Conservation (phyloP, 2,329 filamentous ascomycete species). For the Elsinoe australis region DNA sequence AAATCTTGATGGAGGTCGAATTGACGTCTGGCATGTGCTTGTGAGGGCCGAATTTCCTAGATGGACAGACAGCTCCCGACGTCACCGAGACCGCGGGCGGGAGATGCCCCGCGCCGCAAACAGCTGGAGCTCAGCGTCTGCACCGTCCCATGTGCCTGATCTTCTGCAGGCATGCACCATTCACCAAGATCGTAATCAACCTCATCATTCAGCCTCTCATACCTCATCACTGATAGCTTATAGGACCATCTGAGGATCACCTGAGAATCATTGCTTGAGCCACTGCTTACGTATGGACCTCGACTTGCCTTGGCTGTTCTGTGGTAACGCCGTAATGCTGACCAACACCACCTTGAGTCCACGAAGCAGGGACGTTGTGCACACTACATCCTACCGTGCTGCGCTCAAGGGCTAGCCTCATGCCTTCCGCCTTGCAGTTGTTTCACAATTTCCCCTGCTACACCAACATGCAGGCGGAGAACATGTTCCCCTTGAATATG, state of each 20-base stretch:
- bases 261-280: too few relatives aligned
- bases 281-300: conserved; percentile 13
- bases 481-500: conserved; percentile 11
- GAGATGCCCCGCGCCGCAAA: too few relatives aligned
- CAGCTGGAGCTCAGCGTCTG: too few relatives aligned
- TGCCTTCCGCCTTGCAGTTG: background rate
- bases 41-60: background rate
- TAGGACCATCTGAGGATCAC: too few relatives aligned
- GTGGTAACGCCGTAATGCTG: conserved; percentile 3
- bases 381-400: background rate
- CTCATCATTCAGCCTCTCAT: too few relatives aligned
- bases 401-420: background rate
- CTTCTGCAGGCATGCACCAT: too few relatives aligned
- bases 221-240: too few relatives aligned
- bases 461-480: background rate
- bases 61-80: conserved; percentile 2
- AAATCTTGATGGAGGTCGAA: too few relatives aligned
- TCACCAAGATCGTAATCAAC: too few relatives aligned
- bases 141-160: too few relatives aligned
- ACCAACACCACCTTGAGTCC: conserved; percentile 4
- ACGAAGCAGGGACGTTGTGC: conserved; percentile 6
- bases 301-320: conserved; percentile 5
- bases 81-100: too few relatives aligned
- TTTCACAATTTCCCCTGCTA: conserved; percentile 4
- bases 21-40: conserved; percentile 4